Evolutionary conservation across 352 stramenopile species (phyloP).

Genomic region (Phytopythium vexans): DNA sequence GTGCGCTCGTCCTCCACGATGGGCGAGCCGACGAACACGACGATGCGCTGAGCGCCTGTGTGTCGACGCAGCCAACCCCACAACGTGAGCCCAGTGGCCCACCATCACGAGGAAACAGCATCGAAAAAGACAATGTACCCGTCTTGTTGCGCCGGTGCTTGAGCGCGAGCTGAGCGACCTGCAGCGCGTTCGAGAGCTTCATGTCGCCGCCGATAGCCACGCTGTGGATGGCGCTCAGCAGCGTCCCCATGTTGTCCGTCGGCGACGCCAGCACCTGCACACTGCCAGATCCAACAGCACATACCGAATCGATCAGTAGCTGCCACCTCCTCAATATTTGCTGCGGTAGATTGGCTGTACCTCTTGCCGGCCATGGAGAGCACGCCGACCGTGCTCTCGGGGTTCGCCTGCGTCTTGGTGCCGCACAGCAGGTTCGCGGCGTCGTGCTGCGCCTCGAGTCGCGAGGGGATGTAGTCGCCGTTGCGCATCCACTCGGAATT

Average conservation of each 20-base stretch:
- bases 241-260: slow-evolving; percentile 97
- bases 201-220: slow-evolving; percentile 85
- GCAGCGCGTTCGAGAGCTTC: slow-evolving; percentile 95
- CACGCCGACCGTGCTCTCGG: slow-evolving; percentile 98
- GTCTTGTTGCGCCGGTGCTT: slow-evolving; percentile 99
- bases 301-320: neutral
- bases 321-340: no score
- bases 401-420: slow-evolving; percentile 97
- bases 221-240: slow-evolving; percentile 93
- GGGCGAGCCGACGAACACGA: slow-evolving; percentile 97
- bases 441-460: slow-evolving; percentile 97
- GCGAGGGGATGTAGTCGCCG: slow-evolving; percentile 98
- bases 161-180: slow-evolving; percentile 96
- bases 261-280: slow-evolving; percentile 95
- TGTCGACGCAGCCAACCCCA: neutral
- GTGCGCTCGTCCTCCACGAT: slow-evolving; percentile 90
- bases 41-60: slow-evolving; percentile 81
- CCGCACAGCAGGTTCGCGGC: slow-evolving; percentile 97
- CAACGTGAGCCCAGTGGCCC: neutral
- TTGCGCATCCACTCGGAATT: slow-evolving; percentile 99
- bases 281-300: slow-evolving; percentile 23
- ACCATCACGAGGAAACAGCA: neutral
- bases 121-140: slow-evolving; percentile 36
- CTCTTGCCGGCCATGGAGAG: slow-evolving; percentile 93
- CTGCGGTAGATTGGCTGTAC: slow-evolving; percentile 12